phyloP scores from a whole-genome alignment of 768 basidiomycete genomes.

The Boletus reticuloceps region DNA sequence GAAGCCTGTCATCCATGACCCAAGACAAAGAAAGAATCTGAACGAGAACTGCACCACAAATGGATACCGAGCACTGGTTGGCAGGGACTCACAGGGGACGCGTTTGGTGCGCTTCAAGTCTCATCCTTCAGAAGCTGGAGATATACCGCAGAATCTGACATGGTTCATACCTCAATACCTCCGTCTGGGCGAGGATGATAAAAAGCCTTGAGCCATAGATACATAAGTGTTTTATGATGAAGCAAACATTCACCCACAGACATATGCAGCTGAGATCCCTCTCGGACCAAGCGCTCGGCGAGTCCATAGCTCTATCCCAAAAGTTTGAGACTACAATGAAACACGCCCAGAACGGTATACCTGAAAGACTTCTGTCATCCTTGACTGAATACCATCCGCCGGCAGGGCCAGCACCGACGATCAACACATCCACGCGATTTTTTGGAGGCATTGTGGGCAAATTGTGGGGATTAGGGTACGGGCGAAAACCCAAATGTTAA shows the following conservation, averaged over 20 bases:
- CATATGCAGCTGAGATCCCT: not conserved
- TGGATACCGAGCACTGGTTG: not conserved
- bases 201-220: not conserved
- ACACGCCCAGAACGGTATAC: not conserved
- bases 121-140: not conserved
- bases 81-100: not conserved
- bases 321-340: not conserved
- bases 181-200: not conserved
- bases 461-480: too few species aligned
- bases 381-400: constrained; percentile 45
- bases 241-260: not conserved
- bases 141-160: not conserved
- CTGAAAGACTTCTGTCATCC: not conserved
- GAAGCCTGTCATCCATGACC: not conserved
- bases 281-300: not conserved
- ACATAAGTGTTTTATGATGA: not conserved
- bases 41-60: not conserved
- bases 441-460: constrained; percentile 23
- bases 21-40: not conserved
- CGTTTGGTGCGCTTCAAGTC: not conserved
- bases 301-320: not conserved
- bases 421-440: constrained; percentile 42
- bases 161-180: not conserved
- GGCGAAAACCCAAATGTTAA: too few species aligned
- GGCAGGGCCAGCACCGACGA: constrained; percentile 49